Percentiles rank a stretch among this genome's conserved stretches.
phyloP scores from a whole-genome alignment of 2,329 filamentous ascomycete species.

The Sarocladiaceae sp. region DNA sequence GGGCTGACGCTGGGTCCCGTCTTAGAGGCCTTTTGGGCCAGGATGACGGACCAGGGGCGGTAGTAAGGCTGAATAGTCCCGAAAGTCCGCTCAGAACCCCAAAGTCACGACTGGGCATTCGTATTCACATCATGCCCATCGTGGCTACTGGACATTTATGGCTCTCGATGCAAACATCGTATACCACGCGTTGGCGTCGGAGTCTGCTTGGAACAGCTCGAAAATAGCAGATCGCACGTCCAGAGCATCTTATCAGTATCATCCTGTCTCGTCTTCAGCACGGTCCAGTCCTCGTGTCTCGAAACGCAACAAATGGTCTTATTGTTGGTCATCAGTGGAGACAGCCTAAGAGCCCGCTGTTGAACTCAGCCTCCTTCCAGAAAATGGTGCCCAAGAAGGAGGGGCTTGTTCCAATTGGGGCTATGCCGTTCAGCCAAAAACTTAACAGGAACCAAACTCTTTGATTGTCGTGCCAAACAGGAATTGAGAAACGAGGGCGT shows the following conservation, averaged over 20 bases:
- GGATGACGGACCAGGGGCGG: not conserved
- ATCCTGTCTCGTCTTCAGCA: not conserved
- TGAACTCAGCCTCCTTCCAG: not conserved
- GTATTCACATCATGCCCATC: no score
- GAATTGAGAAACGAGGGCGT: no score
- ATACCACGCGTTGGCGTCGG: no score
- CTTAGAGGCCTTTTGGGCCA: not conserved
- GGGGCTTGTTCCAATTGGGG: not conserved
- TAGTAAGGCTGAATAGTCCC: not conserved
- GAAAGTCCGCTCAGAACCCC: not conserved
- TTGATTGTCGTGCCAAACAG: no score
- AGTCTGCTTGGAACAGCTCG: no score
- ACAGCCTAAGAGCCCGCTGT: not conserved
- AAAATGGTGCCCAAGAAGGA: not conserved
- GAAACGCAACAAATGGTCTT: not conserved
- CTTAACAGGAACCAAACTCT: no score
- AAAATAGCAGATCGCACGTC: no score
- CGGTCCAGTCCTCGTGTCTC: not conserved
- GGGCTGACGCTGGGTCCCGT: not conserved
- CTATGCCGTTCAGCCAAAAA: not conserved
- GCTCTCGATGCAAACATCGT: not conserved
- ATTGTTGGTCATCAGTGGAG: slow-evolving; percentile 1
- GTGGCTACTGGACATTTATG: no score
- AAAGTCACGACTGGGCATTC: not conserved
- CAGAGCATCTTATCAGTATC: not conserved